Percentiles rank a stretch among this genome's conserved stretches.
phyloP scores from a whole-genome alignment of 2,329 filamentous ascomycete genomes.

The Colletotrichum sp. region DNA sequence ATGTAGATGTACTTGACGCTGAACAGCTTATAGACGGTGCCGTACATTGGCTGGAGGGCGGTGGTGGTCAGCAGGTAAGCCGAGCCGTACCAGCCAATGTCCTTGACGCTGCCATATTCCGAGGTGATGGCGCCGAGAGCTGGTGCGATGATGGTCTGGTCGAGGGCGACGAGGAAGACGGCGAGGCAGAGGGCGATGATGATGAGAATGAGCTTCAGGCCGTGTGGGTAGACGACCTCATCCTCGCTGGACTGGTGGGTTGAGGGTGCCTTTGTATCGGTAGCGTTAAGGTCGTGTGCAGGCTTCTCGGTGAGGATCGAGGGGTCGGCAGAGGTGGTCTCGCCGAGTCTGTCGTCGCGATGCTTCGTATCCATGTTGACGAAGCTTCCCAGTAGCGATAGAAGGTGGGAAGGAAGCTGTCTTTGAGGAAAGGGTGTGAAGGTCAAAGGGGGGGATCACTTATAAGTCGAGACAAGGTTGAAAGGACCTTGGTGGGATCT shows the following conservation, averaged over 20 bases:
- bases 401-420: neutral
- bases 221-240: constrained; percentile 40
- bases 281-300: neutral
- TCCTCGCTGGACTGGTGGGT: constrained; percentile 14
- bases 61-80: constrained; percentile 54
- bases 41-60: constrained; percentile 55
- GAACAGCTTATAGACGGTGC: constrained; percentile 55
- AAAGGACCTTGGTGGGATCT: neutral
- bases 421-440: neutral
- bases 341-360: neutral
- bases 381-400: neutral
- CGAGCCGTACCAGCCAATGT: constrained; percentile 60
- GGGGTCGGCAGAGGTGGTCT: constrained; percentile 1
- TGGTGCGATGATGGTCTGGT: constrained; percentile 56
- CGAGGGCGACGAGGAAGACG: constrained; percentile 55
- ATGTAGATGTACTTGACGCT: constrained; percentile 53
- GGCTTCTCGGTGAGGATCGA: constrained; percentile 5
- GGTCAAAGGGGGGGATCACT: neutral
- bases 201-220: constrained; percentile 44
- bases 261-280: neutral
- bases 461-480: neutral
- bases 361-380: neutral
- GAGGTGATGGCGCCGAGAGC: constrained; percentile 57
- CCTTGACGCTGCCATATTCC: constrained; percentile 47
- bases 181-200: constrained; percentile 49